Conservation (phyloP, 2,329 filamentous ascomycete species). For the Aspergillus phoenicis region DNA sequence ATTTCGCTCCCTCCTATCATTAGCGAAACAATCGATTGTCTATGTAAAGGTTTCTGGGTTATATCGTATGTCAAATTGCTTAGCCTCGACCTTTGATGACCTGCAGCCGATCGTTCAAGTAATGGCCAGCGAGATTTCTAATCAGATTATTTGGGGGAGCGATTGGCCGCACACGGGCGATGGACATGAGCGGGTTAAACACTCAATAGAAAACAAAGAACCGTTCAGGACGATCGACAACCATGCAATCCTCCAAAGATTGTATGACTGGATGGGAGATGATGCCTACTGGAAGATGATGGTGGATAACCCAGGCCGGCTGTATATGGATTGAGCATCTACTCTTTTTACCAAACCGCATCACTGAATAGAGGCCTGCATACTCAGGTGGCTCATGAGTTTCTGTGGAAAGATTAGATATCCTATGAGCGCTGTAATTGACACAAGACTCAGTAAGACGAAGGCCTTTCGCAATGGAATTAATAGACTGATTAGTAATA, state of each 20-base stretch:
- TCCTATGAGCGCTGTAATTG: no score
- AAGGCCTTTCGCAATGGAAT: no score
- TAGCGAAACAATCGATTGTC: neutral
- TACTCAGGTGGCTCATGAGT: no score
- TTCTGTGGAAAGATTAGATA: no score
- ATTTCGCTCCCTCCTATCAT: neutral
- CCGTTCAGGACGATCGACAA: slow-evolving; percentile 5
- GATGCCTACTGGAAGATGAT: neutral
- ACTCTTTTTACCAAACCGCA: neutral
- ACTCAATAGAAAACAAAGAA: neutral
- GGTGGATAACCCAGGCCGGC: neutral
- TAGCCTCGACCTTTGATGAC: neutral
- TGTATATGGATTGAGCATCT: neutral
- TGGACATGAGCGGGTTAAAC: neutral
- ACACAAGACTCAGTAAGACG: no score
- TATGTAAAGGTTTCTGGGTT: slow-evolving; percentile 1
- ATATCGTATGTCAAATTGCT: slow-evolving; percentile 2
- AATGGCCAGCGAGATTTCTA: neutral
- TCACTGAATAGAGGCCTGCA: neutral
- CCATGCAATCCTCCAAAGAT: neutral
- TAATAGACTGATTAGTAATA: no score
- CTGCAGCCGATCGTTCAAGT: neutral
- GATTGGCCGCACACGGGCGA: slow-evolving; percentile 14
- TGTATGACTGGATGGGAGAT: neutral
- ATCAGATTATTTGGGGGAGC: slow-evolving; percentile 10